Evolutionary conservation across 495 filamentous ascomycete species (phyloP), one percentile per base, ranked within the genome.

Genomic region (Cryomyces minteri): DNA sequence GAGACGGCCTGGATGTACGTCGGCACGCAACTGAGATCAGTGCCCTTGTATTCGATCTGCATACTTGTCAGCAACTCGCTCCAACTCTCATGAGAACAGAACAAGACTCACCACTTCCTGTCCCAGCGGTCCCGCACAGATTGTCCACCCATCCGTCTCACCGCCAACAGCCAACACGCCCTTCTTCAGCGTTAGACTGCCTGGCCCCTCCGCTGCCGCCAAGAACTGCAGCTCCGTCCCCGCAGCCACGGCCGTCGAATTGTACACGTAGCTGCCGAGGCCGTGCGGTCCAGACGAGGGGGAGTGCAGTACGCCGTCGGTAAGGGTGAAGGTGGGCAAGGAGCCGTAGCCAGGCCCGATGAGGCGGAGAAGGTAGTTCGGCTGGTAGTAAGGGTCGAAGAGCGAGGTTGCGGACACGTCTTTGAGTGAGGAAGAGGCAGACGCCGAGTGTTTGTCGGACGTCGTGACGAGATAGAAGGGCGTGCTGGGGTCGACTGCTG

Each of bases 121-220:
- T 25, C 42, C 49, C 40, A 57, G 43, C 42, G 42, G 12, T 31
- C 50, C 54, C 12, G 42, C 43, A 43, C 57, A 59, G 32, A 59
- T 48, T 42, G 44, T 52, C 57, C 57, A 59, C 5, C 57, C 57
- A 39, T 43, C 41, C 32, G 32, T 51, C 37, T 50, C 39, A 29
- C 57, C 57, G 44, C 43, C 52, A 32, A 59, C 57, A 18, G 57
- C 31, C 25, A 59, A 36, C 47, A 55, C 54, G 41, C 54, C 57
- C 14, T 45, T 43, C 40, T 46, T 41, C 45, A 59, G 34, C 32
- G 25, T 52, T 31, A 59, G 29, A 45, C 55, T 55, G 0, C 57
- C 57, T 12, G 5, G 32, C 18, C 47, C 34, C 42, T 53, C 49
- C 41, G 25, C 39, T 10, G 14, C 14, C 4, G 51, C 36, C 8